Evolutionary conservation across 148 eudicot genomes (phyloP), one percentile per base, ranked within the genome.

Genomic region (Amaranthus cruentus): DNA sequence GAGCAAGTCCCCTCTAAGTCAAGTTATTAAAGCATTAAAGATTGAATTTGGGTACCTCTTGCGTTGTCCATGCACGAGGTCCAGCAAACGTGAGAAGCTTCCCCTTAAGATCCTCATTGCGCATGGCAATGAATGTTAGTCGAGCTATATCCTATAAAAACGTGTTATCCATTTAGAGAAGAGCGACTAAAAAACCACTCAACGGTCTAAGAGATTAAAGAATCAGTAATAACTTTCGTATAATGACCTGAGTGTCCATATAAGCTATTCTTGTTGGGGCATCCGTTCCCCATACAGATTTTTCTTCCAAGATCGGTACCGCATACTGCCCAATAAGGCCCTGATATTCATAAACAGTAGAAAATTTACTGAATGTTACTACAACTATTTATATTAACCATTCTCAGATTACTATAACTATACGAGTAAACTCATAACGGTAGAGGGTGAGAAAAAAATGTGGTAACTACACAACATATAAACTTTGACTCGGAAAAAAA

Each of bases 231-330:
- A 54, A 58, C 50, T 62, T 13, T 70, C 21, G 68, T 43, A 52
- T 21, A 62, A 47, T 79, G 65, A 91, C 98, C 84, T 95, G 99
- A 70, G 98, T 95, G 76, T 95, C 99, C 99, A 95, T 95, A 82
- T 95, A 95, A 75, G 99, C 99, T 75, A 95, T 90, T 82, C 99
- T 78, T 62, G 99, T 95, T 4, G 99, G 99, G 66, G 99, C 99
- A 91, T 95, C 99, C 64, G 99, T 95, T 68, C 99, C 99, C 99
- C 99, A 95, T 66, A 95, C 99, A 79, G 99, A 91, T 79, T 95
- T 91, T 80, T 92, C 97, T 90, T 95, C 97, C 78, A 95, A 75
- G 77, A 95, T 95, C 55, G 99, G 97, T 62, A 95, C 99, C 44
- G 99, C 99, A 85, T 95, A 95, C 83, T 95, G 99, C 79, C 99